A percentile compares a stretch with the other conserved stretches of the same genome.
These are phyloP conservation scores for Cytospora chrysosperma DNA, from an alignment of 2,329 filamentous ascomycete genomes.

Conservation along the genomic window DNA sequence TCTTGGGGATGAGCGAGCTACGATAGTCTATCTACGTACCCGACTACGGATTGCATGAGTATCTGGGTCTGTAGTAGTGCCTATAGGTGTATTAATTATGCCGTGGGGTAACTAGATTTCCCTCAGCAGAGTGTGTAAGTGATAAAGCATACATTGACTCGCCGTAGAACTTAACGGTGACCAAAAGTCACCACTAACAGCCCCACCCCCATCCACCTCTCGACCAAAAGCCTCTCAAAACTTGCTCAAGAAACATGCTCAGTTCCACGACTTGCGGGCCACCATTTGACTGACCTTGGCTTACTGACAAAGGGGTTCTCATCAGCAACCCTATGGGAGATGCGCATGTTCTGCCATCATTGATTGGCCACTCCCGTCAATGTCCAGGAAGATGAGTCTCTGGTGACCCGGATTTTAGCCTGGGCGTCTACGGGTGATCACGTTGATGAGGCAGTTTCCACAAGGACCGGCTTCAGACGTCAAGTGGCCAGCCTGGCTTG, in stretches of 20 bases:
- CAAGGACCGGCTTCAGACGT: neutral
- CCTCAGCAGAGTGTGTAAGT: neutral
- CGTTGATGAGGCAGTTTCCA: conserved; percentile 12
- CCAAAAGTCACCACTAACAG: neutral
- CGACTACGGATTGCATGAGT: neutral
- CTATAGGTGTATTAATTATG: neutral
- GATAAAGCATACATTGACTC: neutral
- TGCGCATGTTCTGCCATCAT: conserved; percentile 4
- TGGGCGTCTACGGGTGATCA: conserved; percentile 1
- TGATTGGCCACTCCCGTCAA: conserved; percentile 1
- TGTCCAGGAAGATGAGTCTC: neutral
- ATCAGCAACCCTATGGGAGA: neutral
- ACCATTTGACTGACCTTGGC: conserved; percentile 3
- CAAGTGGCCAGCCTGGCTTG: neutral
- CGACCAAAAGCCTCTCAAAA: conserved; percentile 2
- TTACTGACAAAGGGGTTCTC: neutral
- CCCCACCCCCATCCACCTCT: neutral
- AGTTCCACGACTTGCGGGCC: neutral
- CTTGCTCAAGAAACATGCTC: conserved; percentile 20
- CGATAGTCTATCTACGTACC: no score
- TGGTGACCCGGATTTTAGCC: neutral
- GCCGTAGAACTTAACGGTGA: rapidly evolving
- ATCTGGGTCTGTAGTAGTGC: neutral
- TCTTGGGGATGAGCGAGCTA: no score
- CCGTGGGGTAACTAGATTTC: neutral